phyloP scores from a whole-genome alignment of 2,329 filamentous ascomycete genomes.

The Chaetothyriales sp. region DNA sequence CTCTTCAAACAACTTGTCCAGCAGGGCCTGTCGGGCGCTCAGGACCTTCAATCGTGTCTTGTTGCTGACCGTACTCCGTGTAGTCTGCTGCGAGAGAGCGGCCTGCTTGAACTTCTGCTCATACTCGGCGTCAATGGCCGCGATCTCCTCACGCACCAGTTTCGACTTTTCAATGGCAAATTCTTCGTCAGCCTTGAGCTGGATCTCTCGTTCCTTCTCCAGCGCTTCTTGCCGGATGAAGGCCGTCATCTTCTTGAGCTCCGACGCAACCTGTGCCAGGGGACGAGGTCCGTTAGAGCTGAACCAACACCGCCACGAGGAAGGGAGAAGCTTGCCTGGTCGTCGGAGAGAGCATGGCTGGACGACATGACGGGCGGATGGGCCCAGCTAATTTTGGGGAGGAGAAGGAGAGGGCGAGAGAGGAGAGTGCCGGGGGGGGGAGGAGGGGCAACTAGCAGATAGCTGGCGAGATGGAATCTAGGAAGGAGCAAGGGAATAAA shows the following conservation, averaged over 20 bases:
- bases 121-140: constrained; percentile 81
- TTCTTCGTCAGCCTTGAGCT: constrained; percentile 96
- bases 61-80: constrained; percentile 87
- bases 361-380: constrained; percentile 61
- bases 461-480: constrained; percentile 1
- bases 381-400: constrained; percentile 7
- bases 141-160: constrained; percentile 88
- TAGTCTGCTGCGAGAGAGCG: constrained; percentile 97
- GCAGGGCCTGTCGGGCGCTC: constrained; percentile 70
- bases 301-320: neutral
- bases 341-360: constrained; percentile 83
- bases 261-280: constrained; percentile 66
- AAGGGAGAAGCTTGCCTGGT: constrained; percentile 53
- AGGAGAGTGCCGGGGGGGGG: constrained; percentile 4
- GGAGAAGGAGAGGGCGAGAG: constrained; percentile 10
- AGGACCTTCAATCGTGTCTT: constrained; percentile 86
- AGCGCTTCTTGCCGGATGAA: constrained; percentile 98
- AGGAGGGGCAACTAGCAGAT: neutral
- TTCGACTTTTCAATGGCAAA: constrained; percentile 99
- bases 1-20: constrained; percentile 76
- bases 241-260: constrained; percentile 99
- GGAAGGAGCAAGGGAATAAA: no score
- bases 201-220: constrained; percentile 93
- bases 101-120: constrained; percentile 99
- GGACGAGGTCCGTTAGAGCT: constrained; percentile 9